Percentiles rank a stretch among this genome's conserved stretches.
Evolutionary conservation across 2,329 filamentous ascomycete genomes (phyloP).

Genomic region (Aureobasidium mangrovei): DNA sequence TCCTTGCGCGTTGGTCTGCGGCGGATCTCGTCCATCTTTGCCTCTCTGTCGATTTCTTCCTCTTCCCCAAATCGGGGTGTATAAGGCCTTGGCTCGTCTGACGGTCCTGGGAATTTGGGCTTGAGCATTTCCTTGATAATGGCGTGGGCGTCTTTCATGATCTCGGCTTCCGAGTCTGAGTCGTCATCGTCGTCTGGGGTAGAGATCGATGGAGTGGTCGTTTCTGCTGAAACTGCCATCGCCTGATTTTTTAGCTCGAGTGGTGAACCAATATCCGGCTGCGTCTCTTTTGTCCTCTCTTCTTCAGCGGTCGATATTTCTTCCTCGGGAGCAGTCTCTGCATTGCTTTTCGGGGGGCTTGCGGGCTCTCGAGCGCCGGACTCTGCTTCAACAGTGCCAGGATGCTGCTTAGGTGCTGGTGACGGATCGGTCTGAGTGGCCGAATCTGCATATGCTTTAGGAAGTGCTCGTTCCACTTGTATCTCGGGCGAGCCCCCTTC

Average conservation of each 20-base stretch:
- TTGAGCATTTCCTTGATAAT: not conserved
- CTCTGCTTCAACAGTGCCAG: no score
- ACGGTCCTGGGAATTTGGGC: not conserved
- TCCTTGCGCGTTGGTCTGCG: constrained; percentile 30
- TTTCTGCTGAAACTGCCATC: not conserved
- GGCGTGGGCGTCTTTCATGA: not conserved
- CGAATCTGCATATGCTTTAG: not conserved
- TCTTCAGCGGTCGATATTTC: no score
- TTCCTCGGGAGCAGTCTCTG: no score
- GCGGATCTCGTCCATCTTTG: constrained; percentile 33
- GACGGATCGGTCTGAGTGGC: not conserved
- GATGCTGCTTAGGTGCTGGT: no score
- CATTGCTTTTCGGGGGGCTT: no score
- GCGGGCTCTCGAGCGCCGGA: no score
- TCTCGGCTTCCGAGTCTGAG: not conserved
- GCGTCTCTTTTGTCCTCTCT: no score
- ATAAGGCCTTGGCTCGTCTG: no score
- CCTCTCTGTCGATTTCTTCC: not conserved
- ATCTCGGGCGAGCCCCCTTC: no score
- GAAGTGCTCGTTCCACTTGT: not conserved
- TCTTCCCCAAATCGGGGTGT: no score
- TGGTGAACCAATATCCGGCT: no score
- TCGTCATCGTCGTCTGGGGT: not conserved
- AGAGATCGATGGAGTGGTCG: not conserved
- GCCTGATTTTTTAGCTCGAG: not conserved